Base-by-base conservation (phyloP, 2,329 filamentous ascomycete genomes). In the Podosphaera fusca region DNA sequence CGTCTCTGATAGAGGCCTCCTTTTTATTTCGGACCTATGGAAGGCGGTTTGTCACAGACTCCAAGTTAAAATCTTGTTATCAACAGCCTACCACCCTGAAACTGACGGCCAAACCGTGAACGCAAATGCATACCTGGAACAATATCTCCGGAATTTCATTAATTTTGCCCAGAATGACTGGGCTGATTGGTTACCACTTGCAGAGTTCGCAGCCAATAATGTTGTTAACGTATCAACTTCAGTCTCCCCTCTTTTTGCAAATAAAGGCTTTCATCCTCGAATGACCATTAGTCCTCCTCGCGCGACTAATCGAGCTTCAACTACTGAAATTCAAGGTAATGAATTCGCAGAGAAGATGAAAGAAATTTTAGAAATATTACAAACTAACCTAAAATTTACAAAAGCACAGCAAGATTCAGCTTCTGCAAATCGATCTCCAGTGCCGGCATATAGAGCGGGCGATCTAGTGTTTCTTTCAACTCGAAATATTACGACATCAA, bases 131-230 rank as follows among this genome's bases (percentile, higher is more conserved):
- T 57, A 49, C 5, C 29, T 45, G 12, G 58, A 61, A 57, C 21
- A 52, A 10, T 59, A 59, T 30, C 42, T 63, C 9, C 51, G 57
- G 0, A 6, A 38, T 3, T 63, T 57, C 21, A 40, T 60, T 10
- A 51, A 55, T 49, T 61, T 59, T 42, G 14, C 60, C 30, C 57
- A 62, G 40, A 57, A 61, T 35, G 45, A 63, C 31, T 62, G 54
- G 56, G 46, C 5, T 2, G 34, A 57, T 31, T 57, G 38, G 36
- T 56, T 63, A 7, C 57, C 59, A 7, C 9, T 62, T 4, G 58
- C 60, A 1, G 57, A 63, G 47, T 62, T 61, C 31, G 58, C 59
- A 1, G 55, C 57, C n/a, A 59, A 61, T 38, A 63, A 60, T 42
- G 29, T 30, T 0, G 34, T 56, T 1, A 56, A 40, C 10, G 55